Evolutionary conservation across 331 rosid species (phyloP), one percentile per base, ranked within the genome.

Genomic region (Stylosanthes scabra): DNA sequence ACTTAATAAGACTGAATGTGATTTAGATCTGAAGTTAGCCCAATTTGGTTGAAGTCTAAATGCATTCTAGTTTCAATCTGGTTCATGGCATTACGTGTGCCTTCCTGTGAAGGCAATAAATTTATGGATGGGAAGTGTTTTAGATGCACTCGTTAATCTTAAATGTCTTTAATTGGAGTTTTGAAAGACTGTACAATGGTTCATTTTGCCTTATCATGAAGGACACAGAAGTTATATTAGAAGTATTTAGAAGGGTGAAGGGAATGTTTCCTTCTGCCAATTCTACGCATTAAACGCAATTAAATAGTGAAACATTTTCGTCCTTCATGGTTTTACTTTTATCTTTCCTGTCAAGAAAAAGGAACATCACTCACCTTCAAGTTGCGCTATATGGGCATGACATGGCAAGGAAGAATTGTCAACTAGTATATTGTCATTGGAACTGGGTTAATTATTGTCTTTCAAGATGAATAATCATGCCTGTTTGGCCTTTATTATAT

Each of bases 401-500:
- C 37, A 20, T 76, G 55, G 75, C 15, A 16, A 75, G 75, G 12
- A 16, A 75, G 8, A 39, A 37, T 63, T 42, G 70, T 63, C 65
- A 60, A 76, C 15, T 28, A 50, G 16, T 45, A 52, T 14, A 66
- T 70, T 71, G 57, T 41, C 5, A 11, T 28, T 25, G 2, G 63
- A 60, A 28, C 37, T 37, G 28, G 44, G 58, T 13, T 60, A 40
- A 45, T 15, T 67, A 5, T 42, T 47, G 45, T 61, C 64, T 40
- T 77, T 54, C 61, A 49, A 66, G 70, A 62, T 37, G 77, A 60
- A 49, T 45, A 50, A 47, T 52, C 55, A 40, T 74, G 37, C 66
- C 34, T 70, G 37, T 54, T 28, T 62, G 60, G 28, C 27, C 49
- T 73, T 72, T 12, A n/a, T n/a, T n/a, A n/a, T n/a, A n/a, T n/a